These are phyloP conservation scores for Fusarium nanum DNA, from an alignment of 2,329 filamentous ascomycete genomes.

Conservation along the genomic window DNA sequence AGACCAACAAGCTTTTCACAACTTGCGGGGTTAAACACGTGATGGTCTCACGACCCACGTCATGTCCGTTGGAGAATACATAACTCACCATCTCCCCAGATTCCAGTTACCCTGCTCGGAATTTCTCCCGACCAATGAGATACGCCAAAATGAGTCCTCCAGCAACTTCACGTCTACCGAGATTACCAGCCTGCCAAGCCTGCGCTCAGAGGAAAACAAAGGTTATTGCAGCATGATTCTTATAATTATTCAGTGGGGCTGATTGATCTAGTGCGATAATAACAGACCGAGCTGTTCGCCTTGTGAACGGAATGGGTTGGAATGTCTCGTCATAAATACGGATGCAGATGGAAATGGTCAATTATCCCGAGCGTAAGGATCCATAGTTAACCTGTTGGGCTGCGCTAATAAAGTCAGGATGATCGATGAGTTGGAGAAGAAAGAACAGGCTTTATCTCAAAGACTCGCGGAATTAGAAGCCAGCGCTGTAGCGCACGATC, in stretches of 20 bases:
- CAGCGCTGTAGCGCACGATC: fast-evolving
- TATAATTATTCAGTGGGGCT: background rate
- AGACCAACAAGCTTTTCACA: background rate
- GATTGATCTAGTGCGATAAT: constrained; percentile 17
- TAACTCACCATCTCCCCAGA: background rate
- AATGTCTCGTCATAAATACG: constrained; percentile 2
- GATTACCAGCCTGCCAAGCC: constrained; percentile 24
- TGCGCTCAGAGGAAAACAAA: constrained; percentile 25
- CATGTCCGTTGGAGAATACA: background rate
- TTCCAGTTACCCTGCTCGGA: too few relatives aligned
- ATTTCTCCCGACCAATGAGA: background rate
- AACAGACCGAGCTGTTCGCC: constrained; percentile 14
- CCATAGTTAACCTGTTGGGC: fast-evolving
- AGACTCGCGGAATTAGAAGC: background rate
- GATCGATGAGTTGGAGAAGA: constrained; percentile 23
- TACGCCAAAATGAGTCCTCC: background rate
- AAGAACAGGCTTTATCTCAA: constrained; percentile 4
- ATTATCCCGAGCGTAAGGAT: constrained; percentile 8
- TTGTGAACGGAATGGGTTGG: background rate
- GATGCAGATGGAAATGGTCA: background rate
- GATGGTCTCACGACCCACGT: background rate
- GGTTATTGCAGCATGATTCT: background rate
- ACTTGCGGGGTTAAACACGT: constrained; percentile 4
- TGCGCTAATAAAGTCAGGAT: background rate
- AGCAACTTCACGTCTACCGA: background rate